Percentiles rank a stretch among this genome's conserved stretches.
phyloP scores from a whole-genome alignment of 495 filamentous ascomycete genomes.

The Xylaria venustula region DNA sequence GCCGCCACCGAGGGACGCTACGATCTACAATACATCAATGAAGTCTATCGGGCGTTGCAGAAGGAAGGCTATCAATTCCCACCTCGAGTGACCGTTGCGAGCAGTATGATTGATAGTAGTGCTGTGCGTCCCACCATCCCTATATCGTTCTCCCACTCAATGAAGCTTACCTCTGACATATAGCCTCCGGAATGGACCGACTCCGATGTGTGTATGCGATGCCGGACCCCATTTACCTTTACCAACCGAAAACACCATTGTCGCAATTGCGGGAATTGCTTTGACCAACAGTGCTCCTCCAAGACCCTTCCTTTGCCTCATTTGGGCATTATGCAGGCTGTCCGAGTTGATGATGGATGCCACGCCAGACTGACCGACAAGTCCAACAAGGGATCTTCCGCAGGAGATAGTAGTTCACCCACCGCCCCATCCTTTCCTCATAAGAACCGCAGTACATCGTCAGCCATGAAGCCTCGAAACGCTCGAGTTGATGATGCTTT shows the following conservation, averaged over 20 bases:
- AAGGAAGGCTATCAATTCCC: slow-evolving; percentile 86
- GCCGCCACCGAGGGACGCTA: slow-evolving; percentile 82
- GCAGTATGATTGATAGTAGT: slow-evolving; percentile 94
- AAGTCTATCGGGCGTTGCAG: slow-evolving; percentile 80
- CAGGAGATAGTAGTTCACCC: slow-evolving; percentile 30
- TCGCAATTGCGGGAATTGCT: slow-evolving; percentile 95
- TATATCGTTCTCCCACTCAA: not conserved
- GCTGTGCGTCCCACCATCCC: slow-evolving; percentile 62
- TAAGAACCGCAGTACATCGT: slow-evolving; percentile 39
- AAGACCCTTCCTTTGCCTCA: slow-evolving; percentile 88
- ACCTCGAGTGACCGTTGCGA: slow-evolving; percentile 79
- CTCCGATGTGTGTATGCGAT: slow-evolving; percentile 98
- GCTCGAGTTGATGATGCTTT: slow-evolving; percentile 81
- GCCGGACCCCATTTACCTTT: slow-evolving; percentile 90
- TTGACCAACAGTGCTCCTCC: slow-evolving; percentile 88
- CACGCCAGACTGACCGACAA: slow-evolving; percentile 86
- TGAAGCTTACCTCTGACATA: slow-evolving; percentile 17
- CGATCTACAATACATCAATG: slow-evolving; percentile 80
- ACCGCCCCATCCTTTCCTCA: slow-evolving; percentile 34
- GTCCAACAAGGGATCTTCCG: slow-evolving; percentile 36
- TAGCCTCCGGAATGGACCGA: slow-evolving; percentile 97
- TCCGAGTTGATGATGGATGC: slow-evolving; percentile 96
- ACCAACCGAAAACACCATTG: slow-evolving; percentile 98
- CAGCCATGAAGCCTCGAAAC: slow-evolving; percentile 82
- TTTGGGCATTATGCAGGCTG: slow-evolving; percentile 85